phyloP scores from a whole-genome alignment of 78 protist species.

The Chrysochromulina parva region DNA sequence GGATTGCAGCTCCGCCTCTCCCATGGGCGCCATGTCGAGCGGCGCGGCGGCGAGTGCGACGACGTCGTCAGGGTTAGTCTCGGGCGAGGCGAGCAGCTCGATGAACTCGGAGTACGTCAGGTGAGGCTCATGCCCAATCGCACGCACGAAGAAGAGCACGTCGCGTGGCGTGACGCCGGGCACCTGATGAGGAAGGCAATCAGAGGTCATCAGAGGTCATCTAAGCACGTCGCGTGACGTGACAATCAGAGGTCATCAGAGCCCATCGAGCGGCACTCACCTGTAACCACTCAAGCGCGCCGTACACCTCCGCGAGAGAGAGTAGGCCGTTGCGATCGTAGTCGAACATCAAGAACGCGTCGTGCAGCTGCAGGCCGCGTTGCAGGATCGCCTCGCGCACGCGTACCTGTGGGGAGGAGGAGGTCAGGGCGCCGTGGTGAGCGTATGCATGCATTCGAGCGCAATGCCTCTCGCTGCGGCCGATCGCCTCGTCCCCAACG shows the following conservation, averaged over 20 bases:
- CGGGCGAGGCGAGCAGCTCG: neutral
- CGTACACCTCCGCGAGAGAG: conserved; percentile 26
- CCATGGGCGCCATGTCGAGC: no score
- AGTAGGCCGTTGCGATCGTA: neutral
- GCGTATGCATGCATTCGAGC: no score
- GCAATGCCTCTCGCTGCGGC: no score
- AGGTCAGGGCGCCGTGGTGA: no score
- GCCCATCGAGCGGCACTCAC: no score
- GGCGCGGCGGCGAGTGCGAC: no score
- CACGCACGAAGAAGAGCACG: neutral
- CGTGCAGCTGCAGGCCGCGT: conserved; percentile 21
- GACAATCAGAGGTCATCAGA: no score
- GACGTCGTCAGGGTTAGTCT: neutral
- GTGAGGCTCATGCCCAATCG: neutral
- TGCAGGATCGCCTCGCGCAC: conserved; percentile 6
- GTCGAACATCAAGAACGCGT: conserved; percentile 37
- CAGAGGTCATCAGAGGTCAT: no score
- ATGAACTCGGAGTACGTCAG: neutral
- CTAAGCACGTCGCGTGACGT: no score
- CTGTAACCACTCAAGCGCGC: conserved; percentile 23
- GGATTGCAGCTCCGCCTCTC: no score
- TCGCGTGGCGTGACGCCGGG: conserved; percentile 10
- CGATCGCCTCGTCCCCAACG: neutral
- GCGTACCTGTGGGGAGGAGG: no score
- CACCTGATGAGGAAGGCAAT: neutral